Evolutionary conservation across 352 stramenopile genomes (phyloP).

Genomic region (Lagenidium giganteum): DNA sequence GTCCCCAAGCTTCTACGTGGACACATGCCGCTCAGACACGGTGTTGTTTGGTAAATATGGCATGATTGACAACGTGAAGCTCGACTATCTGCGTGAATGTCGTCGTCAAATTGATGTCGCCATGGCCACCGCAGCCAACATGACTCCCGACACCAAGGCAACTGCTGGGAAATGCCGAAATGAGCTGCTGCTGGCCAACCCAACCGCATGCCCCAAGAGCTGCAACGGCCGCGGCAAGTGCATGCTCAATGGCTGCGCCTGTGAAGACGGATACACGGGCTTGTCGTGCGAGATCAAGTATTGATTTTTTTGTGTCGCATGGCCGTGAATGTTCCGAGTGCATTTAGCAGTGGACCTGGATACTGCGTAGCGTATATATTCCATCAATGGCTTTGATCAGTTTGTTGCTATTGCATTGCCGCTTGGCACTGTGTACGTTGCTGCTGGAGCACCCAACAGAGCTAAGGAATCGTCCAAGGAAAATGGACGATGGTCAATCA

Average conservation of each 20-base stretch:
- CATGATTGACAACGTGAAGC: neutral
- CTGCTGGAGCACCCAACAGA: no score
- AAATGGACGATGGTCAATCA: no score
- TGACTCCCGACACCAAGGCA: neutral
- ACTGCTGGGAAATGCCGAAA: neutral
- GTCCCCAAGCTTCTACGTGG: neutral
- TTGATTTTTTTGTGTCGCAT: no score
- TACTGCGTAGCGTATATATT: no score
- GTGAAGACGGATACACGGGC: slow-evolving; percentile 3
- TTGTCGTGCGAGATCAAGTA: slow-evolving; percentile 3
- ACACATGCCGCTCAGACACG: neutral
- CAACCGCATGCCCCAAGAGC: neutral
- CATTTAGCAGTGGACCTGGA: no score
- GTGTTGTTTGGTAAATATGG: neutral
- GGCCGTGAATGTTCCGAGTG: neutral
- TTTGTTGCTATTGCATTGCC: no score
- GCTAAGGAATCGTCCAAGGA: no score
- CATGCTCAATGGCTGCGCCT: neutral
- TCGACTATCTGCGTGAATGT: slow-evolving; percentile 4
- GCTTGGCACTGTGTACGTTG: no score
- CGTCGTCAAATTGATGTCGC: neutral
- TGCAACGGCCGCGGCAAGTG: slow-evolving; percentile 1
- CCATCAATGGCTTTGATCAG: no score
- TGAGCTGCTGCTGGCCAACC: slow-evolving; percentile 1
- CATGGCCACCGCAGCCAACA: neutral